Evolutionary conservation across 805 yeast genomes (phyloP).

Genomic region (Torulaspora indica): DNA sequence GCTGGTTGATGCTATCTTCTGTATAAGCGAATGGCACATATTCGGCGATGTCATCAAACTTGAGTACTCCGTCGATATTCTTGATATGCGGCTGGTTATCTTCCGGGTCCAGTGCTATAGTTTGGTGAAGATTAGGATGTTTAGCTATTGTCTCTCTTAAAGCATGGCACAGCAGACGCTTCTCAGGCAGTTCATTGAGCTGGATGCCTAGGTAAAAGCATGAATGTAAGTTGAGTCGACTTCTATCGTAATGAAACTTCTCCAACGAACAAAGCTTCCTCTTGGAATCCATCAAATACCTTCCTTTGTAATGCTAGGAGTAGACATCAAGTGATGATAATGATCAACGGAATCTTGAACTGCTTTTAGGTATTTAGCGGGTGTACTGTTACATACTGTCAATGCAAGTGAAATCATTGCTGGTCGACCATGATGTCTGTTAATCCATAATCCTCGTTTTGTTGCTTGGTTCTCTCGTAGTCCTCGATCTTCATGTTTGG

Average conservation of each 20-base stretch:
- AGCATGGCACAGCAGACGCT: constrained; percentile 11
- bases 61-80: constrained; percentile 10
- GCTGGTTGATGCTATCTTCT: constrained; percentile 16
- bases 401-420: not conserved
- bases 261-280: constrained; percentile 20
- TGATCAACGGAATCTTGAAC: too few relatives aligned
- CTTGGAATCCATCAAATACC: not conserved
- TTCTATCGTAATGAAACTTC: constrained; percentile 24
- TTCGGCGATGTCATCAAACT: constrained; percentile 24
- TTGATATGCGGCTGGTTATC: constrained; percentile 8
- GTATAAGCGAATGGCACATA: constrained; percentile 13
- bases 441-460: constrained; percentile 89
- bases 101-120: constrained; percentile 10
- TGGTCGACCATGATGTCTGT: constrained; percentile 39
- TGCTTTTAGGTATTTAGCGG: not conserved
- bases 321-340: not conserved
- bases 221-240: constrained; percentile 26
- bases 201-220: constrained; percentile 25
- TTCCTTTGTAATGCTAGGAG: not conserved
- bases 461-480: constrained; percentile 80
- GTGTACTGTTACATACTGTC: not conserved
- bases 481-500: constrained; percentile 94
- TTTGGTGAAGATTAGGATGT: constrained; percentile 23
- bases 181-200: constrained; percentile 21
- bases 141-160: constrained; percentile 13